Conservation (phyloP, 228 moss, liverwort and hornwort species). For the Sphagnum fallax region DNA sequence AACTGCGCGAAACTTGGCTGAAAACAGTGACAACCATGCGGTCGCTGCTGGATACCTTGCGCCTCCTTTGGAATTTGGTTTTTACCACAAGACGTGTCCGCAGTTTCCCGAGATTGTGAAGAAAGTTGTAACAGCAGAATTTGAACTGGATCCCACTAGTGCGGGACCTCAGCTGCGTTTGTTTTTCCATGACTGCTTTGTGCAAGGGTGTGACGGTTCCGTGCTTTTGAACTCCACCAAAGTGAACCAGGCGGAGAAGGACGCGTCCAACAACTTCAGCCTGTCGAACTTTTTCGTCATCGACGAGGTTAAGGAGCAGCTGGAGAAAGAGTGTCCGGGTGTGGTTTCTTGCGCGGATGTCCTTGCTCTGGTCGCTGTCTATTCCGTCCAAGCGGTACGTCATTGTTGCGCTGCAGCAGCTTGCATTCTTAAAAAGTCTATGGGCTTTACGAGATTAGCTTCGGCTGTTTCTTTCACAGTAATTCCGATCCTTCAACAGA, state of each 20-base stretch:
- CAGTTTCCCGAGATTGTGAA: slow-evolving; percentile 10
- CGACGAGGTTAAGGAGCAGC: slow-evolving; percentile 15
- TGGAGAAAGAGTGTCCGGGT: slow-evolving; percentile 12
- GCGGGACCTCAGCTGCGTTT: slow-evolving; percentile 19
- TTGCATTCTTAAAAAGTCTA: background rate
- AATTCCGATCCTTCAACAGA: too few relatives aligned
- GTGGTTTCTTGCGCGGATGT: slow-evolving; percentile 15
- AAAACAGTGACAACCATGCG: background rate
- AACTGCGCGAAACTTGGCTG: background rate
- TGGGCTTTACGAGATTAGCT: background rate
- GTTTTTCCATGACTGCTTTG: slow-evolving; percentile 39
- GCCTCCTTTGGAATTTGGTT: slow-evolving; percentile 5
- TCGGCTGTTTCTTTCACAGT: too few relatives aligned
- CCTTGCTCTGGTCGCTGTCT: slow-evolving; percentile 11
- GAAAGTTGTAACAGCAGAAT: slow-evolving; percentile 8
- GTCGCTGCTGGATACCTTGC: too few relatives aligned
- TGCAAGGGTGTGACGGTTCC: slow-evolving; percentile 31
- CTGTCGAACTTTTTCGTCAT: slow-evolving; percentile 12
- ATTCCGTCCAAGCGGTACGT: slow-evolving; percentile 8
- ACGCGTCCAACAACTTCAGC: slow-evolving; percentile 12
- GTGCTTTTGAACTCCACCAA: slow-evolving; percentile 21
- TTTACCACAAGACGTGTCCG: slow-evolving; percentile 15
- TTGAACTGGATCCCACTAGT: slow-evolving; percentile 5
- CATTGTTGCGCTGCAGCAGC: background rate
- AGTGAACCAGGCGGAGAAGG: slow-evolving; percentile 20